Conservation (phyloP, 805 yeast species). For the Candida boleticola region DNA sequence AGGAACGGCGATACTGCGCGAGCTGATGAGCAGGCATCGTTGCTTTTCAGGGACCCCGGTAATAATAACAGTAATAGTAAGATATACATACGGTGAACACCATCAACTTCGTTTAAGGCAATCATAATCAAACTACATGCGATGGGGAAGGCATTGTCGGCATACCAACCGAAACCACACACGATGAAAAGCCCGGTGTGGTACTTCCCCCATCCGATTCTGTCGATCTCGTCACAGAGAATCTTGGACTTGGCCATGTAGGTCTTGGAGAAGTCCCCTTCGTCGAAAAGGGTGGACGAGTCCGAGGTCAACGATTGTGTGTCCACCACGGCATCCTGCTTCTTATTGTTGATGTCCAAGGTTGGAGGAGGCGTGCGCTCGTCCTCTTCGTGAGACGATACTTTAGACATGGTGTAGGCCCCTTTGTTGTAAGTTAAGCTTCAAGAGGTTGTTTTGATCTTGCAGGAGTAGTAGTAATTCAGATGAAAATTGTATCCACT, state of each 20-base stretch:
- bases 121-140: constrained; percentile 32
- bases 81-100: constrained; percentile 23
- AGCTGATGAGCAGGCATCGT: too few species aligned
- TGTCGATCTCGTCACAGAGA: constrained; percentile 29
- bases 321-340: background rate
- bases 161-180: constrained; percentile 61
- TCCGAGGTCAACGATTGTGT: constrained; percentile 1
- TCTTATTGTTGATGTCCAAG: background rate
- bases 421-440: too few species aligned
- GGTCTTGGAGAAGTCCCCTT: constrained; percentile 5
- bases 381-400: background rate
- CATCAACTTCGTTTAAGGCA: constrained; percentile 29
- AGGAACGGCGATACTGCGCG: too few species aligned
- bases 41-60: too few species aligned
- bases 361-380: background rate
- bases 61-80: background rate
- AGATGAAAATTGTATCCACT: too few species aligned
- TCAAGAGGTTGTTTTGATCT: too few species aligned
- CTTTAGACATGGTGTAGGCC: background rate
- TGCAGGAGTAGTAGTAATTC: too few species aligned
- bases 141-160: constrained; percentile 42
- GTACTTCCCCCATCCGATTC: constrained; percentile 42
- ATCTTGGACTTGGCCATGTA: constrained; percentile 23
- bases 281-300: constrained; percentile 3
- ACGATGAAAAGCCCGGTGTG: constrained; percentile 50